These are phyloP conservation scores for Macrotyloma uniflorum DNA, from an alignment of 306 rosid species.

Conservation along the genomic window DNA sequence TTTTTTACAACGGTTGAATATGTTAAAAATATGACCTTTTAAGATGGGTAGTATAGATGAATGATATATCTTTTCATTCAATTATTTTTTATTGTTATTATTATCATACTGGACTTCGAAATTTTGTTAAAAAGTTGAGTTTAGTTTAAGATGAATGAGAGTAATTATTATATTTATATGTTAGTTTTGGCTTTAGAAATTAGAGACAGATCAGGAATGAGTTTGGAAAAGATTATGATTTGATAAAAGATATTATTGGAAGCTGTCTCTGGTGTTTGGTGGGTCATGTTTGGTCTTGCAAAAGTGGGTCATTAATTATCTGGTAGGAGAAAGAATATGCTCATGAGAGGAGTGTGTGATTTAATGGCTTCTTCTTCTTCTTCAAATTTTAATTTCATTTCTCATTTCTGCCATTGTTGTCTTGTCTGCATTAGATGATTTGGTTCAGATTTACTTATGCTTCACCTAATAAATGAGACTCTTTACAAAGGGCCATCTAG, in stretches of 20 bases:
- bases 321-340: background rate
- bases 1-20: too few relatives aligned
- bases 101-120: too few relatives aligned
- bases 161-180: background rate
- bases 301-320: background rate
- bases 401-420: background rate
- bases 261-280: conserved; percentile 21
- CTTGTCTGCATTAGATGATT: background rate
- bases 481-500: background rate
- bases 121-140: too few relatives aligned
- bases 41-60: too few relatives aligned
- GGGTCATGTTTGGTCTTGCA: conserved; percentile 7
- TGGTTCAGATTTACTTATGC: background rate
- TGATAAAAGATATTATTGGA: conserved; percentile 12
- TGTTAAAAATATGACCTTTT: too few relatives aligned
- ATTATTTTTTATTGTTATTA: too few relatives aligned
- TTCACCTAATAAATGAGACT: background rate
- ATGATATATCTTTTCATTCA: too few relatives aligned
- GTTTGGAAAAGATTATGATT: conserved; percentile 23
- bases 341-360: background rate
- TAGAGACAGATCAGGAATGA: background rate
- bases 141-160: too few relatives aligned
- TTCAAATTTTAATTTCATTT: background rate
- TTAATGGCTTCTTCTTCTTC: background rate
- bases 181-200: background rate